A percentile compares a stretch with the other conserved stretches of the same genome.
These are phyloP conservation scores for Periconia digitata DNA, from an alignment of 2,329 filamentous ascomycete genomes.

Conservation along the genomic window DNA sequence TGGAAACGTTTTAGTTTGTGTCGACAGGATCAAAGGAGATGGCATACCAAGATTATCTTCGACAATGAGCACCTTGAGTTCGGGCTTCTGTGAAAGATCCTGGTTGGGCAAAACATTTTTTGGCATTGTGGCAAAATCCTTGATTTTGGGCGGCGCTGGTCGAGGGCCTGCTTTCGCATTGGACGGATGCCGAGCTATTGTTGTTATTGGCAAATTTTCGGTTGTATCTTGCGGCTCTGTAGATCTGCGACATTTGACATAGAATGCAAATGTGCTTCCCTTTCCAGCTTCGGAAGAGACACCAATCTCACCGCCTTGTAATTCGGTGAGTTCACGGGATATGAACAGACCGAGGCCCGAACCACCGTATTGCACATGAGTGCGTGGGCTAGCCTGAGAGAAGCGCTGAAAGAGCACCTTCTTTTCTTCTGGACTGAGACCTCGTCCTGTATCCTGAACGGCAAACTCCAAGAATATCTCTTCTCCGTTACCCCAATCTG, in stretches of 20 bases:
- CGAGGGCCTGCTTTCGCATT: conserved; percentile 31
- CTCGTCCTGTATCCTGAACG: conserved; percentile 76
- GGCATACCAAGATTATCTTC: conserved; percentile 42
- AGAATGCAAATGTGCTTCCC: conserved; percentile 77
- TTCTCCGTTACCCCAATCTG: conserved; percentile 71
- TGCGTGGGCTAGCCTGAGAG: conserved; percentile 73
- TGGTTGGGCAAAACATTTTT: conserved; percentile 9
- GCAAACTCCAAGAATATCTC: conserved; percentile 69
- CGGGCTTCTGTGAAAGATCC: conserved; percentile 14
- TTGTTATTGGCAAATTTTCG: conserved; percentile 27
- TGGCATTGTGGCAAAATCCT: conserved; percentile 36
- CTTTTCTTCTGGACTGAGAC: conserved; percentile 70
- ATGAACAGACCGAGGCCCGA: conserved; percentile 80
- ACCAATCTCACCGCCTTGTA: conserved; percentile 79
- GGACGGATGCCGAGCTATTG: conserved; percentile 29
- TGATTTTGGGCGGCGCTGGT: conserved; percentile 28
- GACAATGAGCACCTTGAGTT: conserved; percentile 46
- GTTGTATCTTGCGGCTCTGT: conserved; percentile 35
- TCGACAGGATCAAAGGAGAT: too few relatives aligned
- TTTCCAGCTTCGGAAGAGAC: conserved; percentile 67
- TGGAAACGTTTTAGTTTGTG: conserved; percentile 18
- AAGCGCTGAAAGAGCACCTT: conserved; percentile 77
- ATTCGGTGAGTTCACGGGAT: conserved; percentile 73
- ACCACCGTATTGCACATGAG: conserved; percentile 77
- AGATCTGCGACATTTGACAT: conserved; percentile 67